Percentiles rank a stretch among this genome's conserved stretches.
phyloP scores from a whole-genome alignment of 2,329 filamentous ascomycete genomes.

The Paecilomyces variotii region DNA sequence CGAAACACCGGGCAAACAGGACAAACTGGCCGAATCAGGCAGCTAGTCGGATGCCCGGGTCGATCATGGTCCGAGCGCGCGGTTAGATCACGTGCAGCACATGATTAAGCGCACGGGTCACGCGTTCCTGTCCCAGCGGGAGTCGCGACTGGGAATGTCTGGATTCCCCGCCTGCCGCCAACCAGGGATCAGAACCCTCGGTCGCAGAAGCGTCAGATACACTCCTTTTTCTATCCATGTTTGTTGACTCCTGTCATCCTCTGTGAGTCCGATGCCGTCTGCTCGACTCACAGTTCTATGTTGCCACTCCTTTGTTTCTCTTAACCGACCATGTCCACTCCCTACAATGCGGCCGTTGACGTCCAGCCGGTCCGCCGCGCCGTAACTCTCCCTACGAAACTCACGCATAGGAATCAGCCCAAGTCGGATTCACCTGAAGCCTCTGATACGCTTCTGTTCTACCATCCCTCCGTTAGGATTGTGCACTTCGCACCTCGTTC shows the following conservation, averaged over 20 bases:
- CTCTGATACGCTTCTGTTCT: slow-evolving; percentile 51
- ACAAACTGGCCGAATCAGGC: background rate
- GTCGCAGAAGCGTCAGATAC: background rate
- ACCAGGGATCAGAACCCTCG: background rate
- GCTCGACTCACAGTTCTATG: slow-evolving; percentile 1
- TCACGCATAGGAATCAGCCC: slow-evolving; percentile 20
- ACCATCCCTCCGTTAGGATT: slow-evolving; percentile 65
- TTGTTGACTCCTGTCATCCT: background rate
- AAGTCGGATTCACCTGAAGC: slow-evolving; percentile 17
- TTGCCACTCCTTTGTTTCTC: background rate
- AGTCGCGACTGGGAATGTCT: background rate
- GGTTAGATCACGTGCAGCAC: background rate
- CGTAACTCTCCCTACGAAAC: slow-evolving; percentile 28
- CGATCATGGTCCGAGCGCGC: background rate
- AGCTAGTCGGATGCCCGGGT: background rate
- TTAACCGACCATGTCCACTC: slow-evolving; percentile 23
- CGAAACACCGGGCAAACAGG: background rate
- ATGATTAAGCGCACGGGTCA: background rate
- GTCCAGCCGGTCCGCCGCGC: slow-evolving; percentile 23
- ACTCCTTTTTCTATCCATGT: background rate
- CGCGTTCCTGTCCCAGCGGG: background rate
- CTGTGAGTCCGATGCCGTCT: background rate
- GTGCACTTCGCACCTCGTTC: slow-evolving; percentile 50
- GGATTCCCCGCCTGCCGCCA: background rate
- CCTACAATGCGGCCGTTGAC: slow-evolving; percentile 19